phyloP scores from a whole-genome alignment of 2,329 filamentous ascomycete genomes.

The Neofusicoccum cordaticola region DNA sequence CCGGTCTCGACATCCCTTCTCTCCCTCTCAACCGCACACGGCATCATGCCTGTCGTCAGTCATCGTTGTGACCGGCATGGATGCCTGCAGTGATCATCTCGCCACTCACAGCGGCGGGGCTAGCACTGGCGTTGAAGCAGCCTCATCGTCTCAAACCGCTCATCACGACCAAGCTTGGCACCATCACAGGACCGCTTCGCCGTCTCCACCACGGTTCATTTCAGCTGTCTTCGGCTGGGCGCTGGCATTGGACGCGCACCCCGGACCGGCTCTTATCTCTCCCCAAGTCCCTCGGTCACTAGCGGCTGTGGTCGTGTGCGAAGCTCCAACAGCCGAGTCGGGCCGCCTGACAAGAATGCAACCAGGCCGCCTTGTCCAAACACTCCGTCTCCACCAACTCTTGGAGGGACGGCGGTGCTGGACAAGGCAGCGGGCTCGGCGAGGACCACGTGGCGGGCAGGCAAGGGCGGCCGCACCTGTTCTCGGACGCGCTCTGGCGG shows the following conservation, averaged over 20 bases:
- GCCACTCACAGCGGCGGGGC: too few relatives aligned
- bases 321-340: not conserved
- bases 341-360: conserved; percentile 13
- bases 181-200: not conserved
- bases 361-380: not conserved
- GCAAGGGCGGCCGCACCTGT: not conserved
- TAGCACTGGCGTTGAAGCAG: too few relatives aligned
- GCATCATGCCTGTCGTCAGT: too few relatives aligned
- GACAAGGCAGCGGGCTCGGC: not conserved
- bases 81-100: too few relatives aligned
- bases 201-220: too few relatives aligned
- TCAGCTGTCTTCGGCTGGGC: too few relatives aligned
- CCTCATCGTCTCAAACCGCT: not conserved
- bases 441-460: not conserved
- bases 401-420: not conserved
- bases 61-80: too few relatives aligned
- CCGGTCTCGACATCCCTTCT: too few relatives aligned
- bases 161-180: not conserved
- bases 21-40: too few relatives aligned
- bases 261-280: not conserved
- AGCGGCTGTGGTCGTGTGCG: not conserved
- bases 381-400: not conserved
- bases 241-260: not conserved
- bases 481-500: not conserved
- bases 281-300: not conserved